Conservation (phyloP, 345 rosid species). For the Erucastrum elatum region DNA sequence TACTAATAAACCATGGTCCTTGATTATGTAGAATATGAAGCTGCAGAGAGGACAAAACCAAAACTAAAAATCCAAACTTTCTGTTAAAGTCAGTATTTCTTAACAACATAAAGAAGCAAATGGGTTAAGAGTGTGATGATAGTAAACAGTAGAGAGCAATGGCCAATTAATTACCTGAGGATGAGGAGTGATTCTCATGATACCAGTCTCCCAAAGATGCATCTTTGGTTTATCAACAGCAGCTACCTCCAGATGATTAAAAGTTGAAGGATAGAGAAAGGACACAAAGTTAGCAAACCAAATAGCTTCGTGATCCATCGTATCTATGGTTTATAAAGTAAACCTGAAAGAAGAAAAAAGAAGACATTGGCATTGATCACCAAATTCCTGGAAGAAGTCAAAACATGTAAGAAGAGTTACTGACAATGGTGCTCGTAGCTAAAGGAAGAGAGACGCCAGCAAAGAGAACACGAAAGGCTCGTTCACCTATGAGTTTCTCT, state of each 20-base stretch:
- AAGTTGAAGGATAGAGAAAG: constrained; percentile 92
- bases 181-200: constrained; percentile 92
- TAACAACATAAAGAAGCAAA: too few relatives aligned
- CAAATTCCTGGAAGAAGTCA: too few relatives aligned
- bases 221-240: constrained; percentile 88
- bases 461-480: constrained; percentile 82
- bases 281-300: constrained; percentile 86
- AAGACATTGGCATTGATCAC: too few relatives aligned
- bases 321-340: constrained; percentile 93
- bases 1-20: too few relatives aligned
- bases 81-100: too few relatives aligned
- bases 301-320: constrained; percentile 70
- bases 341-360: constrained; percentile 46
- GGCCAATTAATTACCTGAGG: constrained; percentile 62
- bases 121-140: too few relatives aligned
- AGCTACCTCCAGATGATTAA: constrained; percentile 87
- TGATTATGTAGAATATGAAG: too few relatives aligned
- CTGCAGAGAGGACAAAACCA: too few relatives aligned
- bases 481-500: constrained; percentile 75
- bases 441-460: constrained; percentile 87
- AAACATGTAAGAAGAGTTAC: constrained; percentile 10
- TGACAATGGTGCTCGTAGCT: constrained; percentile 80
- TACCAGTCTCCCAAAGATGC: constrained; percentile 98
- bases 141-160: too few relatives aligned
- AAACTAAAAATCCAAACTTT: too few relatives aligned